These are phyloP conservation scores for Annulohypoxylon stygium DNA, from an alignment of 495 filamentous ascomycete species.

Conservation along the genomic window DNA sequence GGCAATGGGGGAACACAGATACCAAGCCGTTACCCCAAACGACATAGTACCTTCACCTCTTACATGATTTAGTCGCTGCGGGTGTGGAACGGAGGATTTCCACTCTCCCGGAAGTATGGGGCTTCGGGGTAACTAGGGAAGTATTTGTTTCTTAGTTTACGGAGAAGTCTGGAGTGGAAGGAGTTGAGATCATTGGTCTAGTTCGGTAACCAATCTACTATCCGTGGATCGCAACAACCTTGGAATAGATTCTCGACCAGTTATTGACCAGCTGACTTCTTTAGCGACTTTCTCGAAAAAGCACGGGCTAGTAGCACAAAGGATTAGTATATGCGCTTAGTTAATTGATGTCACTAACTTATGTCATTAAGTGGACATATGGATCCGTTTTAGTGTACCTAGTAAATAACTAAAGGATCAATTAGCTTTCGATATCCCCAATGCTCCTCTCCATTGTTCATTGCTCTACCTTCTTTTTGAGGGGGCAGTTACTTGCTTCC, in stretches of 20 bases:
- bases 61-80: constrained; percentile 6
- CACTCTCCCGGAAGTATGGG: constrained; percentile 42
- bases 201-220: background rate
- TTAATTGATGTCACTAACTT: background rate
- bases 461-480: background rate
- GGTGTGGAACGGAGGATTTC: constrained; percentile 31
- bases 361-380: constrained; percentile 8
- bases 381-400: background rate
- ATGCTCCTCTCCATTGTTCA: background rate
- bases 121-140: constrained; percentile 18
- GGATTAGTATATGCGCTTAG: background rate
- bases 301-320: no score
- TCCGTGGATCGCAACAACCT: constrained; percentile 4
- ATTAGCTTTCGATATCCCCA: constrained; percentile 12
- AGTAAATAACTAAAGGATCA: background rate
- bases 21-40: constrained; percentile 28
- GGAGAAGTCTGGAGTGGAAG: constrained; percentile 29
- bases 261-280: background rate
- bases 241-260: background rate
- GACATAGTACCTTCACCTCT: constrained; percentile 18
- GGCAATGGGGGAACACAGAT: background rate
- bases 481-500: background rate
- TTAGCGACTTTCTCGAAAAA: background rate
- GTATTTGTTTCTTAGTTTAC: constrained; percentile 9
- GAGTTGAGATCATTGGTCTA: constrained; percentile 33